Conservation (phyloP, 306 rosid species). For the Inga leiocalycina region DNA sequence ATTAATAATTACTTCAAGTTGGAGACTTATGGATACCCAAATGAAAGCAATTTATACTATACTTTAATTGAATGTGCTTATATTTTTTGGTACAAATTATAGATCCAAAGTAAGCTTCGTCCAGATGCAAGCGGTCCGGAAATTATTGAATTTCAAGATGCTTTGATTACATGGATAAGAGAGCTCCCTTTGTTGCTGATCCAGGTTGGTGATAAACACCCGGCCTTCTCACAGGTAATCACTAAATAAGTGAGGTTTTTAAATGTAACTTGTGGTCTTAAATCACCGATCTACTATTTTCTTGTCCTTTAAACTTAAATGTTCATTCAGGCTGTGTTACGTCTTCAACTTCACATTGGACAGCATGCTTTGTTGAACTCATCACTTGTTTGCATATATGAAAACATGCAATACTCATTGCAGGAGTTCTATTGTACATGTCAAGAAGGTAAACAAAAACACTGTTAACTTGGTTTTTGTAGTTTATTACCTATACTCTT, state of each 20-base stretch:
- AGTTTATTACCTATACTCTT: neutral
- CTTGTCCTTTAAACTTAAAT: conserved; percentile 21
- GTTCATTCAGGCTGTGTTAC: conserved; percentile 61
- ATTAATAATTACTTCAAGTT: conserved; percentile 23
- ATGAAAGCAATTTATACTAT: conserved; percentile 18
- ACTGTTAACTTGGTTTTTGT: conserved; percentile 17
- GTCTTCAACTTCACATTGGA: conserved; percentile 70
- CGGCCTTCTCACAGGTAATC: conserved; percentile 63
- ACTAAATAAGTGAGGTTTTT: conserved; percentile 23
- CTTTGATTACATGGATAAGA: conserved; percentile 65
- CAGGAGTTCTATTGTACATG: conserved; percentile 51
- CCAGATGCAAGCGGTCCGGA: conserved; percentile 52
- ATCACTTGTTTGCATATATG: conserved; percentile 55
- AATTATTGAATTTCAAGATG: conserved; percentile 49
- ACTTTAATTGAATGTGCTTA: neutral
- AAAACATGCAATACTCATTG: conserved; percentile 59
- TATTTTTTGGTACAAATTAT: conserved; percentile 36
- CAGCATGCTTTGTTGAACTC: conserved; percentile 56
- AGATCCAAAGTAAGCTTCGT: conserved; percentile 54
- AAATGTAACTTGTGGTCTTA: conserved; percentile 27
- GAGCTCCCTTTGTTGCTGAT: conserved; percentile 76
- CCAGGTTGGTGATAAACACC: conserved; percentile 66
- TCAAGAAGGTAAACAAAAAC: conserved; percentile 55
- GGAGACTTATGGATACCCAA: conserved; percentile 13
- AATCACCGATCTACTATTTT: conserved; percentile 22